Base-by-base conservation (phyloP, 164 flowering plant genomes). In the Umbellularia californica region DNA sequence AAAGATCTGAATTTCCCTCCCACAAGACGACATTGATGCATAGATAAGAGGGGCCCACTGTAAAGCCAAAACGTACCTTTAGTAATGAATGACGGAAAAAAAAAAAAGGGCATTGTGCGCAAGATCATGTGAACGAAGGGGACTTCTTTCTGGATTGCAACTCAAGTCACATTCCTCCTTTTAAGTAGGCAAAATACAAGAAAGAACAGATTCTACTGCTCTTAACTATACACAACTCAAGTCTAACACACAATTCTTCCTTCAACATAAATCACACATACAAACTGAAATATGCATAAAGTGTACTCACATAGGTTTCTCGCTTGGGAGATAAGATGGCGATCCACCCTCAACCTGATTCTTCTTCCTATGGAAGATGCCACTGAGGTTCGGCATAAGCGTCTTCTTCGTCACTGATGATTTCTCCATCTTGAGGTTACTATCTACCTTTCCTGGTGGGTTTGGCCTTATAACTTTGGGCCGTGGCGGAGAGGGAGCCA, bases 351-450 rank as follows among this genome's bases (percentile, higher is more conserved):
- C 89, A 2, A 83, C 80, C 69, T 84, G 93, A 74, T 78, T 87
- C 82, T 85, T 93, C 82, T 86, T 94, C 77, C 86, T 79, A n/a
- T 84, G 84, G 58, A 95, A 93, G 47, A 95, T 88, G 22, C 92
- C 88, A 51, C 91, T 88, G 63, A 95, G 65, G 76, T 62, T 86
- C 7, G 97, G 91, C 76, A 88, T 20, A 24, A 90, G 85, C 0
- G 80, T 79, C 80, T 92, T 95, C 75, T 90, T 95, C 0, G 89
- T 73, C 22, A 78, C 75, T 6, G 85, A 77, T 14, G 82, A 64
- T 70, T 81, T 90, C 55, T 90, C 95, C 79, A 87, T 47, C 80
- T 86, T 94, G 15, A 76, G 82, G n/a, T 28, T 64, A 72, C 77
- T 82, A 0, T 64, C 33, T 12, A 72, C 12, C 73, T 72, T 85